These are phyloP conservation scores for sorghum (Sorghum bicolor) DNA, from an alignment of 176 grass and related monocot genomes.

Conservation along the genomic window DNA sequence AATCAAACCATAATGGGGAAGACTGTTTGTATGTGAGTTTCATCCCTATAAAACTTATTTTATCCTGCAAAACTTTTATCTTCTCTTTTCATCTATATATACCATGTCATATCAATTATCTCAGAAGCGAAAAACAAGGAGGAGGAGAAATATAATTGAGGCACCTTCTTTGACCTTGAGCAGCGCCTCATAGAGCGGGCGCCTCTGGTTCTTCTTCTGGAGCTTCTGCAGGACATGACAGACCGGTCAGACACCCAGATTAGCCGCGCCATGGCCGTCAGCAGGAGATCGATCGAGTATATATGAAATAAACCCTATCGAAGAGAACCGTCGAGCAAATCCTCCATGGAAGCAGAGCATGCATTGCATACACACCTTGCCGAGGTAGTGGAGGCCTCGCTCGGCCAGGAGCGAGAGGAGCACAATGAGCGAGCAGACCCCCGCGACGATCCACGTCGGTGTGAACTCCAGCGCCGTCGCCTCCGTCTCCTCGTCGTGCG, in stretches of 20 bases:
- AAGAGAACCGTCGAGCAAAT: not conserved
- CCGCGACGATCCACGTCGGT: constrained; percentile 91
- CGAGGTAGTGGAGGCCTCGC: constrained; percentile 70
- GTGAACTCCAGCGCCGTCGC: constrained; percentile 67
- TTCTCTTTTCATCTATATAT: not conserved
- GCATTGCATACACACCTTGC: constrained; percentile 54
- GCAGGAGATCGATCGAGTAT: not conserved
- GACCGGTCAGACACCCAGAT: not conserved
- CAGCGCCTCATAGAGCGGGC: constrained; percentile 76
- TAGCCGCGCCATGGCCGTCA: too few relatives aligned
- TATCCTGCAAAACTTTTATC: too few relatives aligned
- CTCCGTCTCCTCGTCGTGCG: not conserved
- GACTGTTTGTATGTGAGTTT: too few relatives aligned
- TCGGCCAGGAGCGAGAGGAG: constrained; percentile 71
- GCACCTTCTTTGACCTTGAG: constrained; percentile 95
- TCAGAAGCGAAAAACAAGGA: not conserved
- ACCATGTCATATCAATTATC: not conserved
- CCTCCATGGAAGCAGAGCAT: not conserved
- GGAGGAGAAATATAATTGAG: not conserved
- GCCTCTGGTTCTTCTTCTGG: constrained; percentile 69
- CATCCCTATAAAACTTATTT: too few relatives aligned
- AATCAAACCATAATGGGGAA: not conserved
- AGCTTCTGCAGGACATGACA: constrained; percentile 38
- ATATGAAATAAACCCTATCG: not conserved
- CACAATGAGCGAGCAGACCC: constrained; percentile 70